Base-by-base conservation (phyloP, 2,329 filamentous ascomycete genomes). In the Stemphylium vesicarium region DNA sequence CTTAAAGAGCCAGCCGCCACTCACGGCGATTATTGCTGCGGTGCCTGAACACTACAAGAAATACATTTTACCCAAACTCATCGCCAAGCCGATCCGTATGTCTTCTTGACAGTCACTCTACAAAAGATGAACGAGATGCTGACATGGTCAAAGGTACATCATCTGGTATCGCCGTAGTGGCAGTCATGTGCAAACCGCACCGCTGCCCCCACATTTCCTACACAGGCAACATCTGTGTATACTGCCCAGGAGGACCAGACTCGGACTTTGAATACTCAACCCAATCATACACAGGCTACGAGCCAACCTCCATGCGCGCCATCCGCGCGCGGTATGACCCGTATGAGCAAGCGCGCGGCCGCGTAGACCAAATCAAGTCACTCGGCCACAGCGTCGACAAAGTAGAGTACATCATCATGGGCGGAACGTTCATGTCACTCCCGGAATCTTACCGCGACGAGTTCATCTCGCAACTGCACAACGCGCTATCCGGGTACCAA, bases 41-140 rank as follows among this genome's bases (percentile, higher is more conserved):
- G 94, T 99, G 32, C 96, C 96, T n/a, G 95, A 99, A 75, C 93
- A 98, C 75, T 97, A 98, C 80, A 99, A 98, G 82, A 99, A 98
- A 80, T 98, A 98, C 71, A 97, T 99, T 58, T 79, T 98, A 59
- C 95, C 93, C 16, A 96, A 96, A 78, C 82, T 99, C 59, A 92
- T 99, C 66, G 95, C 96, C 22, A 99, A 99, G 78, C 95, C 95
- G 1, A 98, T 99, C 56, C 85, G 91, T 89, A 83, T 69, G 84
- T 80, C 26, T 24, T n/a, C 15, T 33, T 9, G n/a, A n/a, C n/a
- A 16, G 31, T 37, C 0, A 13, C 16, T 16, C 6, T 20, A 12
- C 29, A 33, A 12, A 13, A 26, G n/a, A n/a, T n/a, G 4, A 26
- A 16, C 13, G 0, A 26, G 2, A 24, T 33, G 12, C 56, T 67